Conservation (phyloP, 1,139 yeast species). For the Arxiozyma heterogenica region DNA sequence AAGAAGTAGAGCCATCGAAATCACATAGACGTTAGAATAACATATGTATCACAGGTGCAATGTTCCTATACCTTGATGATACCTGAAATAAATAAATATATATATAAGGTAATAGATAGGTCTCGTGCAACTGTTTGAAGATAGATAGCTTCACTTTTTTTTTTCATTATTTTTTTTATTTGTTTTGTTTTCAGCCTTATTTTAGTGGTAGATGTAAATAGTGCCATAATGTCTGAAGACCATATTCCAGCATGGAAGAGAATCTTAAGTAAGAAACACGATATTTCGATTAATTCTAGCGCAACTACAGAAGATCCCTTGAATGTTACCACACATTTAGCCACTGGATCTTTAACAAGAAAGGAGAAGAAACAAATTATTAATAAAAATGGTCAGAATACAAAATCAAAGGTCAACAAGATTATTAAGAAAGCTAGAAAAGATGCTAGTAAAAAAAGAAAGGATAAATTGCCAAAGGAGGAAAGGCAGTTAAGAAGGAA, state of each 20-base stretch:
- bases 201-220: neutral
- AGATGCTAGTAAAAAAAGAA: constrained; percentile 45
- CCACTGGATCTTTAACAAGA: constrained; percentile 39
- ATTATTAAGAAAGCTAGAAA: constrained; percentile 34
- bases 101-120: too few species aligned
- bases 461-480: constrained; percentile 57
- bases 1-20: too few species aligned
- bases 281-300: constrained; percentile 17
- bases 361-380: constrained; percentile 42
- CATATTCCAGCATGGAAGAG: constrained; percentile 85
- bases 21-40: too few species aligned
- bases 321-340: constrained; percentile 37
- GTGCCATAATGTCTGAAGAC: constrained; percentile 19
- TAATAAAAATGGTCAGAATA: constrained; percentile 25
- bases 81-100: too few species aligned
- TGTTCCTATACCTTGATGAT: too few species aligned
- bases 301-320: constrained; percentile 29
- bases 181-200: too few species aligned
- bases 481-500: constrained; percentile 38
- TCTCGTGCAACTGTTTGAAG: too few species aligned
- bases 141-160: too few species aligned
- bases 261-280: constrained; percentile 48
- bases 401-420: constrained; percentile 24
- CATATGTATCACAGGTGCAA: too few species aligned
- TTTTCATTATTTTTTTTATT: too few species aligned